phyloP scores from a whole-genome alignment of 176 grass and related monocot genomes.

The Pontederia crassipes region DNA sequence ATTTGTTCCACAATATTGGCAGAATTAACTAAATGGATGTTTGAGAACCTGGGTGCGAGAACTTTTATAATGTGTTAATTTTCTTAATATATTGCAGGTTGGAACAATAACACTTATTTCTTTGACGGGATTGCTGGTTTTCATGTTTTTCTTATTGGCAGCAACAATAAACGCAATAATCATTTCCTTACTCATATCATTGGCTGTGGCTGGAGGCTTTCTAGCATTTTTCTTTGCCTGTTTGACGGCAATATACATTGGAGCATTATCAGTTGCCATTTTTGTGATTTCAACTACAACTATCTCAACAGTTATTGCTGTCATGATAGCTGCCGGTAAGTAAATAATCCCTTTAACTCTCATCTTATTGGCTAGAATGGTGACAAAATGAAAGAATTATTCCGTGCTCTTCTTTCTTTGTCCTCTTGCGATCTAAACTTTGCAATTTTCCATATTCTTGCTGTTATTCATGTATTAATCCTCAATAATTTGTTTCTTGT shows the following conservation, averaged over 20 bases:
- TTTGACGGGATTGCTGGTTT: constrained; percentile 37
- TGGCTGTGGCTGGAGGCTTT: constrained; percentile 50
- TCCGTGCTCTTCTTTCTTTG: neutral
- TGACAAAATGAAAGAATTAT: neutral
- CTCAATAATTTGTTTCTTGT: too few species aligned
- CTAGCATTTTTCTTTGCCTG: constrained; percentile 41
- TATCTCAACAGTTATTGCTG: constrained; percentile 29
- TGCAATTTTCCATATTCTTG: too few species aligned
- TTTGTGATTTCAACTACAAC: constrained; percentile 42
- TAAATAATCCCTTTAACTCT: neutral
- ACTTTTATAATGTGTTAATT: neutral
- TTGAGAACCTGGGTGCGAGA: neutral
- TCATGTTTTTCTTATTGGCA: constrained; percentile 31
- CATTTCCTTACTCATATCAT: constrained; percentile 48
- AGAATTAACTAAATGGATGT: neutral
- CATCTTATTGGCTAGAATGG: neutral
- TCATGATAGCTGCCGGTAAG: constrained; percentile 47
- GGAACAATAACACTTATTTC: constrained; percentile 46
- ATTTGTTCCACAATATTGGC: neutral
- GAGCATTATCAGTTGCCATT: constrained; percentile 33
- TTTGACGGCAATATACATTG: constrained; percentile 44
- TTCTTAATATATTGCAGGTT: constrained; percentile 29
- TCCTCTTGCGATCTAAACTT: too few species aligned
- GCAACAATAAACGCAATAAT: constrained; percentile 37
- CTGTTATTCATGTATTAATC: too few species aligned